Evolutionary conservation across 2,329 filamentous ascomycete genomes (phyloP), one percentile per base, ranked within the genome.

Genomic region (Colletotrichum musicola): DNA sequence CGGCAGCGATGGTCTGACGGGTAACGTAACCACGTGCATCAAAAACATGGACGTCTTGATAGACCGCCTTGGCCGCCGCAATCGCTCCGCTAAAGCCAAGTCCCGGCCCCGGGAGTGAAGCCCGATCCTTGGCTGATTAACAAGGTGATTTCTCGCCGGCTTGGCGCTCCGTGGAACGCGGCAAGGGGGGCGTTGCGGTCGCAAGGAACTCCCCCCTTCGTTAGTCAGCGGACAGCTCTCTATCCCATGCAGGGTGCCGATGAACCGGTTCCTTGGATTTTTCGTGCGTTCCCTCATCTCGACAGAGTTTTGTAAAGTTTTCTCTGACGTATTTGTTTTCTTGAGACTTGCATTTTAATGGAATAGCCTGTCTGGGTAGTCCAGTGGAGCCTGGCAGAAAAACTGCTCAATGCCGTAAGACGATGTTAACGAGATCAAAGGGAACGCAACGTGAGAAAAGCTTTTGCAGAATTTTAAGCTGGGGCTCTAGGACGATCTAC

Each of bases 141-240:
- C 20, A 53, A 46, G 13, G 38, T 35, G 38, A 62, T 46, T 54
- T 53, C 27, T 47, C 47, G 38, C 59, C 49, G 59, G 59, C 59
- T 62, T 62, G 59, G 47, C 49, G 30, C 46, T 60, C 57, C 57
- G 46, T 40, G 57, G 57, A 35, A 60, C 30, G 57, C 46, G 57
- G 57, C 56, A 59, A 27, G 56, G 56, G 46, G 13, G 10, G 40
- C 14, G 14, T 7, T 35, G 16, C 44, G 18, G 47, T 4, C 20
- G 49, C 14, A 51, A 27, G 49, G 30, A 35, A 35, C 30, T 42
- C 40, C 40, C 4, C 40, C 14, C 40, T 5, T 6, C 40, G 40
- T 42, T 42, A 42, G 40, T 42, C 40, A 42, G 40, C 13, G 40
- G 14, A 35, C 30, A 10, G 30, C 10, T 35, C 10, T 35, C 30